A percentile compares a stretch with the other conserved stretches of the same genome.
phyloP scores from a whole-genome alignment of 805 yeast genomes.

The Phaffomyces antillensis region DNA sequence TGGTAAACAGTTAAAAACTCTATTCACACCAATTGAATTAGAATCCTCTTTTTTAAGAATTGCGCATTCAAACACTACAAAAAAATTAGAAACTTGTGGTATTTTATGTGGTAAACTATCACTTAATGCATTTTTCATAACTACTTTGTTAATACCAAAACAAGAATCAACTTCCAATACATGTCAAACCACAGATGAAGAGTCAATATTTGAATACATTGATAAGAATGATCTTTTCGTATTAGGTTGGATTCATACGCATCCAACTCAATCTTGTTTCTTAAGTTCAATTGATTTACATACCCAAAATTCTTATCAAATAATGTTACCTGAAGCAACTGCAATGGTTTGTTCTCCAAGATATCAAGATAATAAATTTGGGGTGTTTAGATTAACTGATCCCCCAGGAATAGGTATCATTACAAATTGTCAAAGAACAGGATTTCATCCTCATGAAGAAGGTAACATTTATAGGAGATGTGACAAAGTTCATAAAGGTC shows the following conservation, averaged over 20 bases:
- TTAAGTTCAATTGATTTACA: constrained; percentile 60
- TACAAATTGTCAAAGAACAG: constrained; percentile 40
- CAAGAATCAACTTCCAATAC: constrained; percentile 59
- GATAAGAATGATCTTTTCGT: constrained; percentile 51
- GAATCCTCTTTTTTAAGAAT: constrained; percentile 36
- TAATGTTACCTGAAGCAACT: constrained; percentile 62
- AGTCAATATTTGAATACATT: constrained; percentile 45
- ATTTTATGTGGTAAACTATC: constrained; percentile 56
- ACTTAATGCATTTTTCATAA: constrained; percentile 55
- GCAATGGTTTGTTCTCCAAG: constrained; percentile 63
- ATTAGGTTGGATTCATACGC: constrained; percentile 74
- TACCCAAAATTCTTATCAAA: constrained; percentile 61
- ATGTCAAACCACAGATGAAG: constrained; percentile 56
- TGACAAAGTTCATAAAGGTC: constrained; percentile 34
- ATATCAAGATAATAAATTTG: constrained; percentile 35
- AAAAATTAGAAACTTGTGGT: constrained; percentile 58
- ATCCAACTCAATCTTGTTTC: constrained; percentile 68
- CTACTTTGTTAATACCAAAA: constrained; percentile 54
- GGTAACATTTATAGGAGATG: constrained; percentile 42
- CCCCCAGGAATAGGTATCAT: constrained; percentile 56
- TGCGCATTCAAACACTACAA: constrained; percentile 42
- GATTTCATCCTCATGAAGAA: constrained; percentile 60
- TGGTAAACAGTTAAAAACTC: constrained; percentile 46
- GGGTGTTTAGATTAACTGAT: constrained; percentile 54
- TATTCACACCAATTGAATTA: constrained; percentile 42